Evolutionary conservation across 306 rosid genomes (phyloP).

Genomic region (Quercus dentata): DNA sequence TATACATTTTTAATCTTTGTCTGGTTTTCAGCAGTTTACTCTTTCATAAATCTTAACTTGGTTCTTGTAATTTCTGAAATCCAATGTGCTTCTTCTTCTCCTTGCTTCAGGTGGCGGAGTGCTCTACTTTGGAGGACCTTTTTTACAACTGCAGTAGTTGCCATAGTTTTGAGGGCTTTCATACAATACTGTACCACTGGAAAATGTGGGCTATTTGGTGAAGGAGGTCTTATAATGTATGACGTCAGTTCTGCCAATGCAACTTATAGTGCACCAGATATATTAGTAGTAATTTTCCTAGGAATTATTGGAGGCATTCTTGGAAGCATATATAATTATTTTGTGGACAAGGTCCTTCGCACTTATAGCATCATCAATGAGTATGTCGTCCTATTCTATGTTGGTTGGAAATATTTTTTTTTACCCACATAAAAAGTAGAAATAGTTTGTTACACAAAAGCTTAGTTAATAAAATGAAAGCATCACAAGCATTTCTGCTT

Average conservation of each 20-base stretch:
- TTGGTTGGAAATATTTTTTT: not conserved
- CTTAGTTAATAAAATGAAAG: not conserved
- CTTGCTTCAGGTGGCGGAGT: conserved; percentile 74
- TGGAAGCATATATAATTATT: conserved; percentile 80
- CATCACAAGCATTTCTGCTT: not conserved
- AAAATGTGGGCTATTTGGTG: conserved; percentile 79
- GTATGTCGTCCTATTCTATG: conserved; percentile 45
- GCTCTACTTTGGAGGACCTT: conserved; percentile 92
- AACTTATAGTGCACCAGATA: conserved; percentile 40
- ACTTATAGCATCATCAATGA: conserved; percentile 80
- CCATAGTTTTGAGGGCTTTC: conserved; percentile 64
- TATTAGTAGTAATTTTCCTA: conserved; percentile 51
- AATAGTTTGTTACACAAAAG: not conserved
- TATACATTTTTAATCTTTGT: not conserved
- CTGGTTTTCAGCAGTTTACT: not conserved
- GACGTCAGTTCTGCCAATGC: conserved; percentile 48
- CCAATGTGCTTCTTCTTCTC: conserved; percentile 5
- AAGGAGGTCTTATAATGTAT: conserved; percentile 83
- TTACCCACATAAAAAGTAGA: not conserved
- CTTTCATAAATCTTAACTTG: not conserved
- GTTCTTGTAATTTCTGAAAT: conserved; percentile 2
- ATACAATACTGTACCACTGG: conserved; percentile 67
- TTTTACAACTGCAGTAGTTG: conserved; percentile 93
- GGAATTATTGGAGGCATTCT: conserved; percentile 75
- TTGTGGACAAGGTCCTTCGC: conserved; percentile 86